Conservation (phyloP, 2,329 filamentous ascomycete genomes). For the Eutypa lata region DNA sequence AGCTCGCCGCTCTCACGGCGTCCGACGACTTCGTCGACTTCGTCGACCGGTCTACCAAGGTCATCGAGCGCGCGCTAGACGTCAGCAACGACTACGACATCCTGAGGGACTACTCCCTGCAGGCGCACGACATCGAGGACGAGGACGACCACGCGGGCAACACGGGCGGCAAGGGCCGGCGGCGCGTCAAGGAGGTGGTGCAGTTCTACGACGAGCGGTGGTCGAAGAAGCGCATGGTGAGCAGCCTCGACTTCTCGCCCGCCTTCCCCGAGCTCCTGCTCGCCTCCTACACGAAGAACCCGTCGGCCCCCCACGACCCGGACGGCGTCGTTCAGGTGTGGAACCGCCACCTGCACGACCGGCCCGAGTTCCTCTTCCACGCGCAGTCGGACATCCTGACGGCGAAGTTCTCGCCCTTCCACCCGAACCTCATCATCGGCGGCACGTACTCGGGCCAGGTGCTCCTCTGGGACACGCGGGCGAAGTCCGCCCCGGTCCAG, state of each 20-base stretch:
- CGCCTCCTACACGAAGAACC: slow-evolving; percentile 96
- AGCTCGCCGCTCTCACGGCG: slow-evolving; percentile 83
- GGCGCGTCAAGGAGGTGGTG: slow-evolving; percentile 79
- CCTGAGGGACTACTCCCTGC: slow-evolving; percentile 86
- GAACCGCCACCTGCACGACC: slow-evolving; percentile 92
- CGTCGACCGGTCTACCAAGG: slow-evolving; percentile 91
- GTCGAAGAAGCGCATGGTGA: slow-evolving; percentile 98
- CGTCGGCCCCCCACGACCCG: slow-evolving; percentile 88
- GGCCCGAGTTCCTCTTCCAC: slow-evolving; percentile 95
- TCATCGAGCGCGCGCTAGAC: slow-evolving; percentile 92
- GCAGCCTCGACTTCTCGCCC: slow-evolving; percentile 89
- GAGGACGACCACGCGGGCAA: slow-evolving; percentile 77
- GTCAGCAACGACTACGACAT: slow-evolving; percentile 83
- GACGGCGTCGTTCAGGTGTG: slow-evolving; percentile 93
- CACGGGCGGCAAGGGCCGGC: slow-evolving; percentile 65
- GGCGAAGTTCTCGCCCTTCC: slow-evolving; percentile 97
- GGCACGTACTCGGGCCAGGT: slow-evolving; percentile 97
- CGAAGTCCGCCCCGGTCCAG: slow-evolving; percentile 84
- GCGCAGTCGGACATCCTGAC: slow-evolving; percentile 93
- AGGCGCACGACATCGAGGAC: slow-evolving; percentile 71
- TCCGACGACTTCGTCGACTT: slow-evolving; percentile 95
- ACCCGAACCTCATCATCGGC: slow-evolving; percentile 92
- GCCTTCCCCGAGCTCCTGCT: slow-evolving; percentile 93
- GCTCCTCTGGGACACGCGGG: slow-evolving; percentile 92
- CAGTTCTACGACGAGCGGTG: slow-evolving; percentile 95